These are phyloP conservation scores for Epichloe glyceriae DNA, from an alignment of 2,329 filamentous ascomycete genomes.

Conservation along the genomic window DNA sequence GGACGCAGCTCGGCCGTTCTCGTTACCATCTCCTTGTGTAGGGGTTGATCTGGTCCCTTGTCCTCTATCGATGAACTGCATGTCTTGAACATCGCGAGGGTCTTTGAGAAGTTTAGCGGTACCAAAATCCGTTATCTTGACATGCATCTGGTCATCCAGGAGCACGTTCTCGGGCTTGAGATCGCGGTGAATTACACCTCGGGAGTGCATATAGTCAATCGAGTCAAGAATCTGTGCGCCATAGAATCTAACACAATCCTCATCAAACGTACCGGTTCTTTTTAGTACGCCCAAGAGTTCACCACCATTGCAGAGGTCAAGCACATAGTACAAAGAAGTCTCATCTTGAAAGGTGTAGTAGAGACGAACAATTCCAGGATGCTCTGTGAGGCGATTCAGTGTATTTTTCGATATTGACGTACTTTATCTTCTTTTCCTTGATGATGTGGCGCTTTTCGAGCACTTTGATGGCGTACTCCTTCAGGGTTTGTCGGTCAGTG, in stretches of 20 bases:
- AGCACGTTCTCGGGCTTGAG: slow-evolving; percentile 95
- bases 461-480: slow-evolving; percentile 97
- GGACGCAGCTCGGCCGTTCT: slow-evolving; percentile 70
- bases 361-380: slow-evolving; percentile 87
- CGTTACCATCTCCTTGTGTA: slow-evolving; percentile 28
- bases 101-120: slow-evolving; percentile 76
- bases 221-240: slow-evolving; percentile 91
- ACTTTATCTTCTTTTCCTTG: slow-evolving; percentile 99
- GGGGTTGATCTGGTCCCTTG: slow-evolving; percentile 10
- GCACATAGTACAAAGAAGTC: slow-evolving; percentile 86
- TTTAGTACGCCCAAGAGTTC: slow-evolving; percentile 89
- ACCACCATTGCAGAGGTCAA: slow-evolving; percentile 84
- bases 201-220: slow-evolving; percentile 95
- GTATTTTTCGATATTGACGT: slow-evolving; percentile 98
- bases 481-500: slow-evolving; percentile 83
- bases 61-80: slow-evolving; percentile 26
- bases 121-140: slow-evolving; percentile 98
- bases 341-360: slow-evolving; percentile 99
- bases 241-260: slow-evolving; percentile 90
- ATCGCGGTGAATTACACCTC: slow-evolving; percentile 92
- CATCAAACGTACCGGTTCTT: slow-evolving; percentile 85
- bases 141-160: slow-evolving; percentile 87
- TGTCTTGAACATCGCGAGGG: slow-evolving; percentile 27
- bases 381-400: slow-evolving; percentile 86
- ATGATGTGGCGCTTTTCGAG: slow-evolving; percentile 98